Conservation (phyloP, 2,329 filamentous ascomycete genomes). For the Neopestalotiopsis sp. region DNA sequence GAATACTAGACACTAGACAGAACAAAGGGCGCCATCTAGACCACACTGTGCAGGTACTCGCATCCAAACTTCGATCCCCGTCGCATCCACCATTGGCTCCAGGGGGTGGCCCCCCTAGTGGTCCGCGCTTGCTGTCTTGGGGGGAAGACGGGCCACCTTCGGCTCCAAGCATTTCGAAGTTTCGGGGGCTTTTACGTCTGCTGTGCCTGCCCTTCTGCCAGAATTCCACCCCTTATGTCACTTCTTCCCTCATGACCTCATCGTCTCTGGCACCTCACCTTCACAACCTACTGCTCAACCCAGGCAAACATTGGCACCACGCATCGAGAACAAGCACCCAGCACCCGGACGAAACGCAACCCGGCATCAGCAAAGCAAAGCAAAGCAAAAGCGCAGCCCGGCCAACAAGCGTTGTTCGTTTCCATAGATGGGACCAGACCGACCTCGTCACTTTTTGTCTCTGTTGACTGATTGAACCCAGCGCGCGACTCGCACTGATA, state of each 20-base stretch:
- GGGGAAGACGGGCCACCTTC: constrained; percentile 25
- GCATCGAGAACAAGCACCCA: neutral
- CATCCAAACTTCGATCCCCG: constrained; percentile 19
- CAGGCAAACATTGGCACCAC: constrained; percentile 23
- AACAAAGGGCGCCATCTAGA: constrained; percentile 6
- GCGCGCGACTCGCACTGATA: neutral
- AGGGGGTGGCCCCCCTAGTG: neutral
- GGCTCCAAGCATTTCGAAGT: constrained; percentile 30
- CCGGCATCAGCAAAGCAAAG: neutral
- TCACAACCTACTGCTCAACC: constrained; percentile 25
- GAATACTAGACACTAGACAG: neutral
- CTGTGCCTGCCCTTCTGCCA: constrained; percentile 41
- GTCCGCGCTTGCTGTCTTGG: constrained; percentile 18
- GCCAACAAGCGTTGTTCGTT: neutral
- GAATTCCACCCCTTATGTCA: constrained; percentile 45
- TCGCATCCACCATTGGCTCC: constrained; percentile 16
- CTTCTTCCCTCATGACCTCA: constrained; percentile 46
- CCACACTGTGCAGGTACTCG: constrained; percentile 21
- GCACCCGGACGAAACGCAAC: neutral
- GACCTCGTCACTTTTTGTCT: neutral
- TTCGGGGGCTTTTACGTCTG: constrained; percentile 42
- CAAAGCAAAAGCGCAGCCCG: too few relatives aligned
- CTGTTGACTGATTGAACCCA: constrained; percentile 1
- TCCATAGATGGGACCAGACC: neutral
- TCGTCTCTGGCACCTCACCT: constrained; percentile 37